These are phyloP conservation scores for Trichoderma sp. DNA, from an alignment of 2,329 filamentous ascomycete genomes.

Conservation along the genomic window DNA sequence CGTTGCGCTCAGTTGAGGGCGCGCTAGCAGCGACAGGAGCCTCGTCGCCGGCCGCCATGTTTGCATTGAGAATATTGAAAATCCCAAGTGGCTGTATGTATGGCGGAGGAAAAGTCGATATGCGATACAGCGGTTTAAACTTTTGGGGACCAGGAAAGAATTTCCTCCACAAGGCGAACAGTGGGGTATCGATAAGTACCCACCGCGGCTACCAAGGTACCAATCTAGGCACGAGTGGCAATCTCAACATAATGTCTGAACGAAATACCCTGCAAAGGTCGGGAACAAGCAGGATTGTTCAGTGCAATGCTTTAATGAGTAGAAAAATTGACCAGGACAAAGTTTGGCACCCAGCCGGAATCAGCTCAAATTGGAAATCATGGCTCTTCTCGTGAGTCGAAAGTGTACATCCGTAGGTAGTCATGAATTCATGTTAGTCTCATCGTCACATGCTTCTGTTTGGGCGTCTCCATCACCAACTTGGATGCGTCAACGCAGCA, in stretches of 20 bases:
- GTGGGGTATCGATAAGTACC: conserved; percentile 2
- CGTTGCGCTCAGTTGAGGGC: conserved; percentile 25
- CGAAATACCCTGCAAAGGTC: background rate
- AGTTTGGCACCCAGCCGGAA: too few species aligned
- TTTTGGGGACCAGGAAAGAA: conserved; percentile 19
- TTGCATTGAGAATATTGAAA: conserved; percentile 33
- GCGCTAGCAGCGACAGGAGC: conserved; percentile 34
- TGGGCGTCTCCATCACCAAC: background rate
- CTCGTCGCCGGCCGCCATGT: conserved; percentile 39
- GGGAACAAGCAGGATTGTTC: background rate
- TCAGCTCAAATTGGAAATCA: background rate
- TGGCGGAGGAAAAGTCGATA: background rate
- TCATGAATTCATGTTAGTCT: too few species aligned
- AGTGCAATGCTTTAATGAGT: background rate
- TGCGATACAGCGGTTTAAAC: conserved; percentile 15
- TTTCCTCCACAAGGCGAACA: conserved; percentile 14
- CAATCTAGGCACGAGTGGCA: background rate
- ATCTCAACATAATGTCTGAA: background rate
- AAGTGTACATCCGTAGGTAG: background rate
- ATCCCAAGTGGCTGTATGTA: background rate
- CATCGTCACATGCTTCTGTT: background rate
- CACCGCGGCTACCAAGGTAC: background rate
- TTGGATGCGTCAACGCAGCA: background rate
- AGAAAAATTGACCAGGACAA: background rate
- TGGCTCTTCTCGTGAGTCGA: background rate